Base-by-base conservation (phyloP, 371 early-diverging fungal species). In the Mortierella sp. region DNA sequence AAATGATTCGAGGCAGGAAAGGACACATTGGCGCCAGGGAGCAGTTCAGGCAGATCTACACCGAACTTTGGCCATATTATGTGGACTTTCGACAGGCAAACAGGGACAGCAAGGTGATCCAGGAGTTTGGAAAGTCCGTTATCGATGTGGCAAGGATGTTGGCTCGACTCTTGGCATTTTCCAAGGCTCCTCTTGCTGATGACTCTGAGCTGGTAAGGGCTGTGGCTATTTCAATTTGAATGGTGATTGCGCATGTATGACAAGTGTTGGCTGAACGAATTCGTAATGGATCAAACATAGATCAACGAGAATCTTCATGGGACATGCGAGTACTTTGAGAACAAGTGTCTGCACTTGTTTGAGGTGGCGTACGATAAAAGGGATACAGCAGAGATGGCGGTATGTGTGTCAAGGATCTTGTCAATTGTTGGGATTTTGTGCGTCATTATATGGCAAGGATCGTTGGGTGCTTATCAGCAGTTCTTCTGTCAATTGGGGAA, bases 321-420 rank as follows among this genome's bases (percentile, higher is more conserved):
- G 2, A 84, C 90, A 21, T 88, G 90, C 52, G 90, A 91, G 66
- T 92, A 91, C 71, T 93, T 92, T 81, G 95, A 93, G 74, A 89
- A 87, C 34, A 85, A 88, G 24, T 82, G 91, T 12, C 80, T 93
- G 40, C 91, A 89, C 50, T 85, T 92, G 64, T 95, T 95, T 69
- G 95, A 95, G 61, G 81, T 88, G 19, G 92, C 92, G 14, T 93
- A 93, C 80, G 91, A 94, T 68, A 71, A 68, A 24, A 78, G 88
- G 46, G 85, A 92, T 70, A 69, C 81, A 0, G 53, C 64, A 0
- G 91, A 92, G 64, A 93, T 94, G 93, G 83, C 85, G 67, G 84
- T 85, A 63, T 79, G 57, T 2, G 17, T 53, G 19, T 53, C n/a
- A n/a, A n/a, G n/a, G n/a, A n/a, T n/a, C n/a, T n/a, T n/a, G n/a